Evolutionary conservation across 2,329 filamentous ascomycete genomes (phyloP), one percentile per base, ranked within the genome.

Genomic region (Aspergillus ibericus): DNA sequence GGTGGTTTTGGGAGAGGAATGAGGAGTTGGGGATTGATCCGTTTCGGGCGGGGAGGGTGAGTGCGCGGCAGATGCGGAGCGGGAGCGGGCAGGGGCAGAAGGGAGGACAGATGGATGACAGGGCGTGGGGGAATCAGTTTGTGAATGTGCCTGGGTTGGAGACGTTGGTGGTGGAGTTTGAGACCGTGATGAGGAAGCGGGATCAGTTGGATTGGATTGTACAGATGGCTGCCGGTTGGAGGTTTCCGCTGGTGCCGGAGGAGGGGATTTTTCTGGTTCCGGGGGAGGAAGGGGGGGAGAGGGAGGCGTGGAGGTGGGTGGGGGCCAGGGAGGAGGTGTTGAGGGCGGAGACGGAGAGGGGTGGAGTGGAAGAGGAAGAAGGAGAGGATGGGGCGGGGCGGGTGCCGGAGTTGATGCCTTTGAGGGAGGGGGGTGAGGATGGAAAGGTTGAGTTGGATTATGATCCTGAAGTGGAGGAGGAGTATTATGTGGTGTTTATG

Each of bases 1-100:
- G 80, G 72, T 82, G 78, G 78, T 68, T 51, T 16, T 81, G 79
- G 80, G 77, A 81, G 62, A 0, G 50, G 0, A 72, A 80, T 52
- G 42, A 63, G 4, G 70, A 69, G 2, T 66, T 82, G 5, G 58
- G 62, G 4, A 74, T 82, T 27, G 63, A 70, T 0, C 40, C 35
- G 36, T 50, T 50, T 7, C 29, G 15, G 16, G 4, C 9, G 9
- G 16, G 16, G n/a, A 27, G 38, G 22, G 32, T 29, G 15, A 15
- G 1, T 32, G 18, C 53, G 16, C 13, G 18, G 7, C 16, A 50
- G 10, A 50, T 50, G 47, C 9, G 29, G 7, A 6, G 18, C n/a
- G 4, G n/a, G 7, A 6, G 18, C n/a, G 7, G n/a, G 16, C 16
- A 16, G 1, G n/a, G 16, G 1, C 20, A 32, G 29, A 9, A 9